Evolutionary conservation across 768 basidiomycete genomes (phyloP), one percentile per base, ranked within the genome.

Genomic region (Candolleomyces aberdarensis): DNA sequence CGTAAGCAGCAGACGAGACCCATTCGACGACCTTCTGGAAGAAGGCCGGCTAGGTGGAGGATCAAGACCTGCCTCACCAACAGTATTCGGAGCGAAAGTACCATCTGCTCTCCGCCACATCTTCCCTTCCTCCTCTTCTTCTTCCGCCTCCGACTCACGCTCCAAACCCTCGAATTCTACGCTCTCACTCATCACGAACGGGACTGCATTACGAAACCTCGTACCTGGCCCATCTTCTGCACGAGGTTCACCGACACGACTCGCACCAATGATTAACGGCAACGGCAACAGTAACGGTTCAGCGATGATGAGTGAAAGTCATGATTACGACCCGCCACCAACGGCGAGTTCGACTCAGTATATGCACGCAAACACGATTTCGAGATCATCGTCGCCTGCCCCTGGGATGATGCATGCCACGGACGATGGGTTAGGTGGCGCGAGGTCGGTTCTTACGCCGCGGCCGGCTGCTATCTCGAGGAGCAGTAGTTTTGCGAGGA

Each of bases 361-460:
- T 61, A 53, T 66, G n/a, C 64, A 64, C 46, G 62, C 48, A 46
- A 49, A 31, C n/a, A 17, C 36, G 29, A 50, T 58, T 29, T 74
- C 81, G 57, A 79, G 83, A 20, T 78, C 80, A 2, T 75, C 83
- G 14, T 85, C 84, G 1, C 81, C 84, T 3, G 73, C 76, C 1
- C 78, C 80, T 9, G 68, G 70, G 13, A 75, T 77, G 46, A 63
- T 78, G 17, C 80, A 81, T 46, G 75, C 74, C 53, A 70, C 65
- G n/a, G 62, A 65, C 54, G 60, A 44, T n/a, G 14, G n/a, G 13
- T 3, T 44, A 44, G 14, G 14, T n/a, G 13, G 26, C 43, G 64
- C 62, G 62, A 65, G 60, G 44, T 77, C 83, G 41, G 77, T 75
- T n/a, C 69, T 85, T 61, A 73, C 78, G 36, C 78, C 87, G 47